Base-by-base conservation (phyloP, 768 basidiomycete species). In the Exidia glandulosa region DNA sequence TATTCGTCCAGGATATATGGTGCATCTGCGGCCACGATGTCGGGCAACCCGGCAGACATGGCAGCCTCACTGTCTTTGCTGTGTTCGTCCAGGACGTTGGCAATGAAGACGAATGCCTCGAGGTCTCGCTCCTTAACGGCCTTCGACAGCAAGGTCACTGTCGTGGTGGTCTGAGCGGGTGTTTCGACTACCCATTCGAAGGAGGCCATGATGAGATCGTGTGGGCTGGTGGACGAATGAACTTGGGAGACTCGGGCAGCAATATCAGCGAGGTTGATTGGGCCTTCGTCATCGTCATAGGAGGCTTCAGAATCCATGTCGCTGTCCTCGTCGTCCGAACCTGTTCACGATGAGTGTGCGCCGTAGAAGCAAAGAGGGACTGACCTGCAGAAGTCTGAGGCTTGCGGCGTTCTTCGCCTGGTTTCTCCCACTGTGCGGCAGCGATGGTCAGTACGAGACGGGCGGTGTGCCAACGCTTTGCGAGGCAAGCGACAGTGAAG, bases 371-470 rank as follows among this genome's bases (percentile, higher is more conserved):
- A 19, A 45, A 5, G 16, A 10, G 5, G 23, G 16, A 19, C 41
- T 6, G 16, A 45, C 41, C 41, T n/a, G n/a, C n/a, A 19, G 16
- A 23, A 45, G 6, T 45, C 41, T 45, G 19, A 19, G 41, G 19
- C 19, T 45, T 45, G 6, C 10, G 41, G 23, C 10, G 64, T 4
- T 56, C 58, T 7, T 77, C 71, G 0, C 72, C 66, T 3, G 75
- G 70, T 23, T 77, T 71, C 9, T 54, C 30, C 61, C 81, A 81
- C 66, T 86, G 84, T 12, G 82, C 78, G 2, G 70, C 69, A 3
- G 81, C 76, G 61, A 84, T 83, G 1, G 80, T 78, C 27, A 85
- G 65, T n/a, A 86, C 74, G 5, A 84, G 69, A n/a, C 76, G 78
- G 1, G 81, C 83, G 0, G 82, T 81, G 5, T 75, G 72, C 83